Evolutionary conservation across 768 basidiomycete species (phyloP).

Genomic region (Tulasnella sp.): DNA sequence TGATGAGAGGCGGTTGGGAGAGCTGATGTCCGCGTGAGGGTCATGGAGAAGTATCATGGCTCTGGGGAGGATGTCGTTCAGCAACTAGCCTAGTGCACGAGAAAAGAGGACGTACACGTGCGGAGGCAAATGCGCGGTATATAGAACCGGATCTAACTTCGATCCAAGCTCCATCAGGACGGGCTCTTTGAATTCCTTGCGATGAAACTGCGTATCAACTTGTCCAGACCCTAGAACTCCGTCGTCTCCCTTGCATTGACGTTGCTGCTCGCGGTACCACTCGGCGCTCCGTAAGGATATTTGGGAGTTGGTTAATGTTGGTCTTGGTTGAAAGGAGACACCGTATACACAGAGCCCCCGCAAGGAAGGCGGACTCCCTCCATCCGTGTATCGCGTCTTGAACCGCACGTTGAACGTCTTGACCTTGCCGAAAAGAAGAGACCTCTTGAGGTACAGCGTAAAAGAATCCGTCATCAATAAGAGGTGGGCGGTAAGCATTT

Average conservation of each 20-base stretch:
- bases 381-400: not conserved
- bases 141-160: constrained; percentile 53
- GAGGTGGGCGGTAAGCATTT: constrained; percentile 23
- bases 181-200: constrained; percentile 51
- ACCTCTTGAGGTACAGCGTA: constrained; percentile 27
- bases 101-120: constrained; percentile 29
- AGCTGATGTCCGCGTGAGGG: constrained; percentile 25
- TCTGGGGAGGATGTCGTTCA: constrained; percentile 2
- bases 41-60: constrained; percentile 26
- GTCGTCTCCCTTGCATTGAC: constrained; percentile 55
- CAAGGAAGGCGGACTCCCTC: not conserved
- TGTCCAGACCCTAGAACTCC: constrained; percentile 62
- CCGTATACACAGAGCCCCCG: not conserved
- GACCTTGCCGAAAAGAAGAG: constrained; percentile 16
- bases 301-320: not conserved
- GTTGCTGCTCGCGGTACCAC: not conserved
- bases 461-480: constrained; percentile 22
- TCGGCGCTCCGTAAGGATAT: not conserved
- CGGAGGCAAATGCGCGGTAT: constrained; percentile 37
- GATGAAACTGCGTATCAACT: constrained; percentile 52
- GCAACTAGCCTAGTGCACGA: not conserved
- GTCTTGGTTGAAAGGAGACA: not conserved
- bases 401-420: constrained; percentile 25
- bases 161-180: constrained; percentile 38
- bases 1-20: constrained; percentile 3